A percentile compares a stretch with the other conserved stretches of the same genome.
Conservation (phyloP, 768 basidiomycete species). For the Leccinum subgranulosum region DNA sequence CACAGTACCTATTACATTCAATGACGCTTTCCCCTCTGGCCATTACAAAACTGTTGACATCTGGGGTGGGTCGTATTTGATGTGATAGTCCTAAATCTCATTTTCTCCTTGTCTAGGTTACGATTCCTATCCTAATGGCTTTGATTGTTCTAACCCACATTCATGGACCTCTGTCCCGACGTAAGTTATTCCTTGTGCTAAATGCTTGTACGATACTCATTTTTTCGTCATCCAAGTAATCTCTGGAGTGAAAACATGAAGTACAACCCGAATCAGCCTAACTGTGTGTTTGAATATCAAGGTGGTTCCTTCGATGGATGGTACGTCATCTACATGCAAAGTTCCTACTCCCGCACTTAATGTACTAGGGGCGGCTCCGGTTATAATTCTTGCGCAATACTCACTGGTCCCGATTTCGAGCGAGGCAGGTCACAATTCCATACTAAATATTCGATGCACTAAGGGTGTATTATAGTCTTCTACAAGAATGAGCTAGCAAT, state of each 20-base stretch:
- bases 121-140: conserved; percentile 46
- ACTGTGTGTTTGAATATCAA: conserved; percentile 25
- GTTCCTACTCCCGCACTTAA: background rate
- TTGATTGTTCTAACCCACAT: conserved; percentile 49
- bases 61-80: conserved; percentile 36
- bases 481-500: conserved; percentile 23
- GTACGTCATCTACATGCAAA: conserved; percentile 36
- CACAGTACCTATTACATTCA: conserved; percentile 43
- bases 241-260: conserved; percentile 41
- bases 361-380: conserved; percentile 22
- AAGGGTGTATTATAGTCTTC: conserved; percentile 4
- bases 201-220: background rate
- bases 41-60: conserved; percentile 46
- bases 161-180: conserved; percentile 45
- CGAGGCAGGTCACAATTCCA: conserved; percentile 11
- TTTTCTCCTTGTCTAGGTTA: conserved; percentile 10
- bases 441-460: conserved; percentile 2
- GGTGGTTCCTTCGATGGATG: conserved; percentile 54
- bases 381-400: conserved; percentile 17
- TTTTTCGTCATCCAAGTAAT: background rate
- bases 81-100: background rate
- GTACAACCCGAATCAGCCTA: conserved; percentile 21
- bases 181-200: conserved; percentile 13
- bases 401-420: conserved; percentile 25
- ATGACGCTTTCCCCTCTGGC: conserved; percentile 45